Base-by-base conservation (phyloP, 306 rosid genomes). In the Citrullus colocynthis region DNA sequence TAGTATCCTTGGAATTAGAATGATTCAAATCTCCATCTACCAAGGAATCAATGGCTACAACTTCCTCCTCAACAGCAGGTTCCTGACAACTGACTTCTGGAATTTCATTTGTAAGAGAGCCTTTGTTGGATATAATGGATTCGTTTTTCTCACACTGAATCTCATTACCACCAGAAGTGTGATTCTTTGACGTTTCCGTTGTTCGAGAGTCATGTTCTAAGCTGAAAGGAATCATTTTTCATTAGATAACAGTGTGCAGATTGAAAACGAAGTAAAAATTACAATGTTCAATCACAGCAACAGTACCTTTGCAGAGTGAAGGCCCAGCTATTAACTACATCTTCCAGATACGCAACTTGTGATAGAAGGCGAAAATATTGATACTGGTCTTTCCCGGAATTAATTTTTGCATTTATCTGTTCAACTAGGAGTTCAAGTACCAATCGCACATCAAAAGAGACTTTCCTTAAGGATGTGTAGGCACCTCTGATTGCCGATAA, bases 331-430 rank as follows among this genome's bases (percentile, higher is more conserved):
- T 90, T 87, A 58, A 95, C 96, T 88, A 89, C 85, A 67, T 95
- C 99, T 88, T 95, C 99, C 78, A 95, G 80, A 84, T 88, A 92
- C 39, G 97, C 99, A 75, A 92, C 99, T 90, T 95, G 99, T 0
- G 99, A 95, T 67, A 90, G 86, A 82, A 92, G 83, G 67, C 97
- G 97, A 71, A 90, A 82, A 78, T 84, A 95, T 71, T 83, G 97
- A 84, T 86, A 83, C 85, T 87, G 87, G 61, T 92, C 97, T 86
- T 86, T 95, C 75, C 97, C 97, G 8, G 92, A 89, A 83, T 84
- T 88, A 79, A 92, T 77, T 86, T 85, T 92, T 18, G 80, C 76
- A 60, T 89, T 89, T 81, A 95, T 82, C 78, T 88, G 88, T 75
- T 54, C 85, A 9, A 90, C 89, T 74, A 95, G 84, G 84, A 88